Evolutionary conservation across 2,329 filamentous ascomycete genomes (phyloP).

Genomic region (Colletotrichum lentis): DNA sequence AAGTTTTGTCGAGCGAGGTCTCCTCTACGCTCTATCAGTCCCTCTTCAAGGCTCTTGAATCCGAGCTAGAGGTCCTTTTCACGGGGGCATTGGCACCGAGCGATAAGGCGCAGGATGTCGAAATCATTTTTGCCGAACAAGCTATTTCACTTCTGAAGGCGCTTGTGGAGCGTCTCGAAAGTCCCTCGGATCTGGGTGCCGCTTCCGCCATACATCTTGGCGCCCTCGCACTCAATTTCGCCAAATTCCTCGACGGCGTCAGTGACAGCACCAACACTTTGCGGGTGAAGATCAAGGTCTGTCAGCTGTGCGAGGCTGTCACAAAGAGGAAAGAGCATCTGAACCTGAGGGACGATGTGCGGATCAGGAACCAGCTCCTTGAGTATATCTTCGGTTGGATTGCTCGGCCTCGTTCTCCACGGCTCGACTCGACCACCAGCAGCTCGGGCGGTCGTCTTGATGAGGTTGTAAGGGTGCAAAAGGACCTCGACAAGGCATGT

Average conservation of each 20-base stretch:
- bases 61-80: slow-evolving; percentile 70
- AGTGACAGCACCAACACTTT: slow-evolving; percentile 64
- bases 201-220: slow-evolving; percentile 71
- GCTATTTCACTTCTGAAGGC: slow-evolving; percentile 69
- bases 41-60: slow-evolving; percentile 70
- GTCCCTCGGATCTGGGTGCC: slow-evolving; percentile 67
- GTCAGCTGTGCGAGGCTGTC: slow-evolving; percentile 71
- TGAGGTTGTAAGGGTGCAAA: slow-evolving; percentile 66
- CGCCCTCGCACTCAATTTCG: slow-evolving; percentile 69
- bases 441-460: slow-evolving; percentile 58
- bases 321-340: slow-evolving; percentile 73
- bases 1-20: slow-evolving; percentile 71
- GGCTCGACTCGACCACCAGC: slow-evolving; percentile 50
- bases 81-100: slow-evolving; percentile 62
- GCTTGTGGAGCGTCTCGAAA: slow-evolving; percentile 71
- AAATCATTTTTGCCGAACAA: slow-evolving; percentile 73
- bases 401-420: slow-evolving; percentile 64
- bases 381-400: slow-evolving; percentile 76
- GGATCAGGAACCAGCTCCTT: slow-evolving; percentile 72
- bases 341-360: slow-evolving; percentile 73
- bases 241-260: slow-evolving; percentile 69
- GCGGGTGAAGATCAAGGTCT: slow-evolving; percentile 74
- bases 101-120: slow-evolving; percentile 64
- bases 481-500: slow-evolving; percentile 72
- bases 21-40: slow-evolving; percentile 68